Base-by-base conservation (phyloP, 768 basidiomycete genomes). In the Boletus subcaerulescens region DNA sequence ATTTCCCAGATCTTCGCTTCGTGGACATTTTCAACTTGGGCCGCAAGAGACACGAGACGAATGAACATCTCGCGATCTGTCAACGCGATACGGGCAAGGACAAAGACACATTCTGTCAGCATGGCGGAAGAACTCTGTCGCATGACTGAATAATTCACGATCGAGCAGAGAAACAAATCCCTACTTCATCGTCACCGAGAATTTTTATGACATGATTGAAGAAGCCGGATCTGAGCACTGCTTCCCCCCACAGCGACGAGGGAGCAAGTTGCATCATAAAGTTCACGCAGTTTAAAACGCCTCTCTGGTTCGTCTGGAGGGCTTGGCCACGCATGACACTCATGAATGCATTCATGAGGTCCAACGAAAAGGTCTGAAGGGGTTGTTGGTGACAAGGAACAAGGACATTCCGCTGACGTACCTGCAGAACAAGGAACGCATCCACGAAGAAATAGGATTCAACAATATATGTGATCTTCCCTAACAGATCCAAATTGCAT, bases 381-480 rank as follows among this genome's bases (percentile, higher is more conserved):
- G 11, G 56, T 31, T 41, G 11, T 61, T 13, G 39, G 49, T 29
- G 53, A 49, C 9, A 26, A 26, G 46, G 38, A 36, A 51, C 36
- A 38, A 46, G 10, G 49, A 3, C 10, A 31, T 36, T 48, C 24
- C n/a, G 29, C 13, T 20, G 32, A 64, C 74, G 53, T 57, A 90
- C 92, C 75, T 85, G 80, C 45, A 93, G 68, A 54, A 94, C 76
- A 11, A 72, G 63, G 17, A 71, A 55, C 0, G 82, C 82, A 68
- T 91, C 87, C 17, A 91, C 75, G n/a, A 96, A 68, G 55, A 91
- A 73, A 66, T 93, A 95, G 6, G 87, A 85, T 65, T 92, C 89
- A 22, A 91, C 61, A 52, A 94, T 82, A 53, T 72, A 74, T 17
- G 81, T 81, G 26, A 85, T 78, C 50, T 77, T 84, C 14, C 88